These are phyloP conservation scores for Elongisporangium anandrum DNA, from an alignment of 352 stramenopile genomes.

Conservation along the genomic window DNA sequence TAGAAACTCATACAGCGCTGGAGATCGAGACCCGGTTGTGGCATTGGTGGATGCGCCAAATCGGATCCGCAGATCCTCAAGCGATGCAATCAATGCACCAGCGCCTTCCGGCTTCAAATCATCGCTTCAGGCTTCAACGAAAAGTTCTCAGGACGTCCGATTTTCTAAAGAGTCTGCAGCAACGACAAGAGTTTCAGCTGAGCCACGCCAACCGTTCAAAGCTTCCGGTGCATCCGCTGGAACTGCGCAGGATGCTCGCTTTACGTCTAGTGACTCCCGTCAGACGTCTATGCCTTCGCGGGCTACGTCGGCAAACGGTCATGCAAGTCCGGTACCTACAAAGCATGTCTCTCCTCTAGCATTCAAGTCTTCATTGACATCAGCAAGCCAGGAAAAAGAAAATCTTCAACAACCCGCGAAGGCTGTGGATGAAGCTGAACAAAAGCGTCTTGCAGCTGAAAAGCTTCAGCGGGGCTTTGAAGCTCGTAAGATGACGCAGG, in stretches of 20 bases:
- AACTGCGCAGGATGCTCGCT: background rate
- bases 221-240: background rate
- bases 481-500: conserved; percentile 29
- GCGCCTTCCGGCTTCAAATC: conserved; percentile 12
- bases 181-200: background rate
- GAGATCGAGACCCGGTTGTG: background rate
- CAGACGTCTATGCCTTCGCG: background rate
- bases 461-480: conserved; percentile 37
- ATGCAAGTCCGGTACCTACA: background rate
- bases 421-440: conserved; percentile 27
- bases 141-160: conserved; percentile 50
- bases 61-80: background rate
- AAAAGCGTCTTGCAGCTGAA: conserved; percentile 23
- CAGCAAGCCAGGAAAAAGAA: background rate
- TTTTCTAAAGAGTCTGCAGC: conserved; percentile 15
- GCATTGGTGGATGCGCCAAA: background rate
- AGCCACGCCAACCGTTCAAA: background rate
- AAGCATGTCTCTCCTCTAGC: conserved; percentile 1
- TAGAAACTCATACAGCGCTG: background rate
- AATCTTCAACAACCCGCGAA: background rate
- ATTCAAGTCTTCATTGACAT: conserved; percentile 3
- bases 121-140: conserved; percentile 14
- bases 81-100: background rate
- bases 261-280: background rate
- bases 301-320: background rate